Conservation (phyloP, 2,329 filamentous ascomycete species). For the Botryotinia convoluta region DNA sequence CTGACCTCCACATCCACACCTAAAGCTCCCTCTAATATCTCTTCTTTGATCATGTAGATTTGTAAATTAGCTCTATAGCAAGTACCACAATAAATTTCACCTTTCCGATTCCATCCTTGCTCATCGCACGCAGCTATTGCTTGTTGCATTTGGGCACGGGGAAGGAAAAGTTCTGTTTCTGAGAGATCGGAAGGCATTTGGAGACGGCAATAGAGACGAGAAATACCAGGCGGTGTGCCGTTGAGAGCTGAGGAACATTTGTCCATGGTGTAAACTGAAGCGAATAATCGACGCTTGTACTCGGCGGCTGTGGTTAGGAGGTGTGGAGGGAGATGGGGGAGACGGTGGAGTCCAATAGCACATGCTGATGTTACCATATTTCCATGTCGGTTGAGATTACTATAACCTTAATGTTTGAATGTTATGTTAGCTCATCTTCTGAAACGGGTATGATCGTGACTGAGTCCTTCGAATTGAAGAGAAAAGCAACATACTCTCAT, state of each 20-base stretch:
- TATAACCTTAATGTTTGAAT: constrained; percentile 22
- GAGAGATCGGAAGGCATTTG: constrained; percentile 32
- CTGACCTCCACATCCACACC: constrained; percentile 28
- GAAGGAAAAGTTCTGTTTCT: constrained; percentile 30
- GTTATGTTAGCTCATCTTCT: not conserved
- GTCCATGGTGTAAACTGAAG: constrained; percentile 30
- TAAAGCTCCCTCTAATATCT: constrained; percentile 35
- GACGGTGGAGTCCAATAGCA: constrained; percentile 33
- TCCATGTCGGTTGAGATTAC: constrained; percentile 28
- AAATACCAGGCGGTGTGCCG: constrained; percentile 33
- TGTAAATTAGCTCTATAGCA: constrained; percentile 24
- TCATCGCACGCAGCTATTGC: constrained; percentile 24
- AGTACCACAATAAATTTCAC: constrained; percentile 25
- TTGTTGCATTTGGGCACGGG: constrained; percentile 19
- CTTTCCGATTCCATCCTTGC: constrained; percentile 33
- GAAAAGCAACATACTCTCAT: constrained; percentile 1
- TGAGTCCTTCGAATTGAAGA: not conserved
- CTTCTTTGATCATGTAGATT: constrained; percentile 29
- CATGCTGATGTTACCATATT: constrained; percentile 32
- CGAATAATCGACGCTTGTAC: constrained; percentile 33
- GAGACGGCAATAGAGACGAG: constrained; percentile 30
- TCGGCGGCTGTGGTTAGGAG: constrained; percentile 33
- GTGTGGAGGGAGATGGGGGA: constrained; percentile 24
- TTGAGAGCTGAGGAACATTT: constrained; percentile 33
- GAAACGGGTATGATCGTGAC: not conserved